phyloP scores from a whole-genome alignment of 1,139 yeast genomes.

The Hansenula lynferdii region DNA sequence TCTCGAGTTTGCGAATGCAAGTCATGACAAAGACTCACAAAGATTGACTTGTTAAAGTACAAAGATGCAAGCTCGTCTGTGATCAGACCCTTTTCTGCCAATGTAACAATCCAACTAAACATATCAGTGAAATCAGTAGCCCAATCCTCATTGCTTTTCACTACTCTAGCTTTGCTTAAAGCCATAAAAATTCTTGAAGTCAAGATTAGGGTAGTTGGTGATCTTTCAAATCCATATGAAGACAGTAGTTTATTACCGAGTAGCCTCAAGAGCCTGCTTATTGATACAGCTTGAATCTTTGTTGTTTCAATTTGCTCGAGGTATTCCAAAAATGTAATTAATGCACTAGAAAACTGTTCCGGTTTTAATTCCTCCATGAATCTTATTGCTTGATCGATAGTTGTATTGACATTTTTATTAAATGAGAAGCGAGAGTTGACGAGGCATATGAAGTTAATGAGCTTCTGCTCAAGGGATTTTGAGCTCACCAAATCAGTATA shows the following conservation, averaged over 20 bases:
- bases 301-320: constrained; percentile 3
- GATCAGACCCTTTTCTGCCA: constrained; percentile 7
- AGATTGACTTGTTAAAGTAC: constrained; percentile 4
- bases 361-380: constrained; percentile 7
- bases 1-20: not conserved
- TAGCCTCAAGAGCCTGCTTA: constrained; percentile 8
- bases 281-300: constrained; percentile 5
- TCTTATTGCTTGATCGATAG: constrained; percentile 10
- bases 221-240: constrained; percentile 9
- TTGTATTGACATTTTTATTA: constrained; percentile 1
- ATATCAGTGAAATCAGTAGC: constrained; percentile 13
- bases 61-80: constrained; percentile 7
- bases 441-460: constrained; percentile 4
- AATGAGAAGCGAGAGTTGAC: constrained; percentile 6
- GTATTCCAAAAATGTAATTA: constrained; percentile 7
- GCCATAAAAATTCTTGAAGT: constrained; percentile 6
- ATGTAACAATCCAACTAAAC: constrained; percentile 10
- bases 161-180: constrained; percentile 4
- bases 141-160: constrained; percentile 6
- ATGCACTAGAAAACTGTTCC: constrained; percentile 7
- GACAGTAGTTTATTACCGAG: constrained; percentile 14
- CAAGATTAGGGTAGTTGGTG: constrained; percentile 10
- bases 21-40: constrained; percentile 3
- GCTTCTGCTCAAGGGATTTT: constrained; percentile 9
- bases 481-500: constrained; percentile 8